These are phyloP conservation scores for Crithidia fasciculata DNA, from an alignment of 208 protist genomes.

Conservation along the genomic window DNA sequence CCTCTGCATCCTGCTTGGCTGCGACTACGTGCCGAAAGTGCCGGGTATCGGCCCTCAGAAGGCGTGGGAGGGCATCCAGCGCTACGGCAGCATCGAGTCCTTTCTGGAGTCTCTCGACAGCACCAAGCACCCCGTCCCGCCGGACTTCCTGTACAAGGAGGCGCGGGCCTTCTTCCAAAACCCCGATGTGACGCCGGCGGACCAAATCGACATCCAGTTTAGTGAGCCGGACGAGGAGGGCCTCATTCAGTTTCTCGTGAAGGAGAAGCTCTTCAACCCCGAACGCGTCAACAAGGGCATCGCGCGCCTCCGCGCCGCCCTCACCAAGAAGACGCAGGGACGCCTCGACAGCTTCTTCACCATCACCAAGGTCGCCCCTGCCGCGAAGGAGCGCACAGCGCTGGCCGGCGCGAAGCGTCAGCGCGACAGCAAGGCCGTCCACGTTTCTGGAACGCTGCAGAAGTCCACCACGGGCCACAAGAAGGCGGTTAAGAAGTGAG, in stretches of 20 bases:
- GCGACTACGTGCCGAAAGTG: constrained; percentile 99
- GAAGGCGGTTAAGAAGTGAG: constrained; percentile 87
- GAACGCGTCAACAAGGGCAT: constrained; percentile 89
- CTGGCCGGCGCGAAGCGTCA: constrained; percentile 54
- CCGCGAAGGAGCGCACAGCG: constrained; percentile 7
- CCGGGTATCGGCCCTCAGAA: constrained; percentile 97
- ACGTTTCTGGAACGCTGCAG: constrained; percentile 71
- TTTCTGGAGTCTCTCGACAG: constrained; percentile 94
- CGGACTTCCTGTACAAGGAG: constrained; percentile 90
- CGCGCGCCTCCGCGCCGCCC: constrained; percentile 69
- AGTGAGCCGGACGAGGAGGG: constrained; percentile 96
- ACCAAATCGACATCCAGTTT: constrained; percentile 93
- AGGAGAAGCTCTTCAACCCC: constrained; percentile 98
- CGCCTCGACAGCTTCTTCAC: constrained; percentile 93
- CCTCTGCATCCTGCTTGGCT: constrained; percentile 99
- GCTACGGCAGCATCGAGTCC: constrained; percentile 95
- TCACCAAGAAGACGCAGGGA: constrained; percentile 83
- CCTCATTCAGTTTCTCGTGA: constrained; percentile 96
- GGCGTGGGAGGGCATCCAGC: constrained; percentile 95
- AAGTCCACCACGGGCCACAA: constrained; percentile 74
- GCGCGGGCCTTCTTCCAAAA: constrained; percentile 93
- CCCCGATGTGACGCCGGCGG: constrained; percentile 87
- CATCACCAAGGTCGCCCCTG: constrained; percentile 30
- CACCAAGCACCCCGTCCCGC: constrained; percentile 82
- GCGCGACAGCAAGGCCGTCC: constrained; percentile 40